Evolutionary conservation across 495 filamentous ascomycete genomes (phyloP), one percentile per base, ranked within the genome.

Genomic region (Penicillium paradoxum): DNA sequence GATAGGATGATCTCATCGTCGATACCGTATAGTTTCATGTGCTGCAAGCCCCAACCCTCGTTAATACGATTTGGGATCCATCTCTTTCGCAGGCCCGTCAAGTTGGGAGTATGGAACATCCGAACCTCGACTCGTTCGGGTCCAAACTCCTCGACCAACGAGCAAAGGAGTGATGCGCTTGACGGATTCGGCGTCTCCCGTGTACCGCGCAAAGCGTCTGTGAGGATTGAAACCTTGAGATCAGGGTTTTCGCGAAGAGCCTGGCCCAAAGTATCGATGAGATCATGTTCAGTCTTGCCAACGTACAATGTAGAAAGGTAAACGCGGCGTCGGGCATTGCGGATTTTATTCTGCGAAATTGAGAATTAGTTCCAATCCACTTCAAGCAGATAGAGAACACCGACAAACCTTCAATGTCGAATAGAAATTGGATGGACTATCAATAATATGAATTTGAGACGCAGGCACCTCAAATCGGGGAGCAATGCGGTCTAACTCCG

Each of bases 21-120:
- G 37, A 96, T 71, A 0, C 95, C 93, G 58, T 99, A 99, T 0
- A 99, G 79, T 77, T 99, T 99, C 90, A 99, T 99, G 64, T 99
- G 93, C 64, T 99, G 93, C 38, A 99, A 72, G 13, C 93, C 93
- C 92, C 93, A 99, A 32, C 93, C 93, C 67, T 99, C 93, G 59
- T 99, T 99, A 63, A 97, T 90, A 9, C 93, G 80, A 56, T 83
- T 85, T 2, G 93, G 93, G 38, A 97, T 79, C 57, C 88, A 66
- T 58, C 81, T 83, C 74, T 97, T 97, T 41, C 84, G 81, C 39
- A 91, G 56, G 0, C 93, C 95, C 0, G 88, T 96, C 25, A 99
- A 71, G 58, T 97, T 99, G 2, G 93, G 95, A 1, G 95, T 97
- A 70, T 99, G 93, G 68, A 91, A 97, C 90, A 97, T 91, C 44